A percentile compares a stretch with the other conserved stretches of the same genome.
Conservation (phyloP, 768 basidiomycete species). For the Suillus lakei region DNA sequence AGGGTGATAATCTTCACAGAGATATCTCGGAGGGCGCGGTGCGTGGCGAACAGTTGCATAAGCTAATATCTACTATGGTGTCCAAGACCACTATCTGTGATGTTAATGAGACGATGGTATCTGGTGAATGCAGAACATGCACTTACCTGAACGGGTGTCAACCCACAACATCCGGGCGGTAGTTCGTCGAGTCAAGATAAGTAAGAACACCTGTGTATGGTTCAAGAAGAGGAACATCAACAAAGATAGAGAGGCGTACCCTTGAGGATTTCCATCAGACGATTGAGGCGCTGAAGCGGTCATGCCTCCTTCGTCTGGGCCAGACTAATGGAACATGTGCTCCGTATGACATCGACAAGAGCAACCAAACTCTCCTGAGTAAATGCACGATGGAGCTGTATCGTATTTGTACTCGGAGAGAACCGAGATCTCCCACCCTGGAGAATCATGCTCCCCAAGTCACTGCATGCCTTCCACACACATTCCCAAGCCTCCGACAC, state of each 20-base stretch:
- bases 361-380: no score
- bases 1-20: no score
- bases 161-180: slow-evolving; percentile 80
- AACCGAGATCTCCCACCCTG: no score
- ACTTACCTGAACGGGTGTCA: slow-evolving; percentile 79
- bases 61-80: slow-evolving; percentile 68
- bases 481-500: slow-evolving; percentile 58
- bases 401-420: no score
- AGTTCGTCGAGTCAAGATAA: slow-evolving; percentile 83
- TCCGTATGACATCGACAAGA: slow-evolving; percentile 73
- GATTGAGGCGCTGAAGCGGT: slow-evolving; percentile 63
- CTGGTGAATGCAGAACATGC: background rate
- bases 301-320: slow-evolving; percentile 58
- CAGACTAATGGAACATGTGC: slow-evolving; percentile 56
- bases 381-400: no score
- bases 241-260: slow-evolving; percentile 40
- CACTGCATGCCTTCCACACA: slow-evolving; percentile 76
- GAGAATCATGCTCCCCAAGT: no score
- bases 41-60: no score
- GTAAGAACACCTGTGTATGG: slow-evolving; percentile 64
- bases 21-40: no score
- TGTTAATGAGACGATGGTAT: slow-evolving; percentile 14
- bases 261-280: slow-evolving; percentile 81
- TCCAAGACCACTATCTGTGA: slow-evolving; percentile 71
- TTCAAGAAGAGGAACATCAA: background rate